Evolutionary conservation across 768 basidiomycete species (phyloP).

Genomic region (Suillus paluster): DNA sequence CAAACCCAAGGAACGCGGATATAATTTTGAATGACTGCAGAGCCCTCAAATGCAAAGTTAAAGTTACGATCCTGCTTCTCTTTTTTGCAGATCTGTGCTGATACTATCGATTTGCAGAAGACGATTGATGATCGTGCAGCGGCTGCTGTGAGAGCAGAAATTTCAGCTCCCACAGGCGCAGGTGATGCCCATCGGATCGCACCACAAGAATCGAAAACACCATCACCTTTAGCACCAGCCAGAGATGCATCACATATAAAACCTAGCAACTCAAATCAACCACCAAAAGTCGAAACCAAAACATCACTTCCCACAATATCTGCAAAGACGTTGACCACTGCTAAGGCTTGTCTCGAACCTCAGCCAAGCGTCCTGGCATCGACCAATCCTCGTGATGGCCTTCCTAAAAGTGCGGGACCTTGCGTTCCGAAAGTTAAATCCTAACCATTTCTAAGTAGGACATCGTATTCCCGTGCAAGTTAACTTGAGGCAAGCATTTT

Average conservation of each 20-base stretch:
- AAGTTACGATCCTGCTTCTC: background rate
- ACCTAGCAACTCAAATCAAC: background rate
- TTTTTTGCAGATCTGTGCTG: background rate
- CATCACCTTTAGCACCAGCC: background rate
- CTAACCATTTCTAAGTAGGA: background rate
- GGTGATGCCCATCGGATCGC: background rate
- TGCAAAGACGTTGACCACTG: too few relatives aligned
- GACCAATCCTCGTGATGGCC: background rate
- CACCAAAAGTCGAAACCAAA: too few relatives aligned
- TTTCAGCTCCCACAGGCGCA: background rate
- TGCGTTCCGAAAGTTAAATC: too few relatives aligned
- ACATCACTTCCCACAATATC: background rate
- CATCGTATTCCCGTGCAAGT: background rate
- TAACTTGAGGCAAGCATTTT: background rate
- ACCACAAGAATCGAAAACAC: too few relatives aligned
- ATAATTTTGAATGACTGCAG: background rate
- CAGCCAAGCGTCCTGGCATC: background rate
- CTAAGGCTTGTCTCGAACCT: background rate
- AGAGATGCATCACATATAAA: background rate
- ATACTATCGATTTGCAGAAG: background rate
- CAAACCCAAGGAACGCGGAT: background rate
- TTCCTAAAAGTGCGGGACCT: background rate
- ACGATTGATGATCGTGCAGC: background rate
- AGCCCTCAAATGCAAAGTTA: slow-evolving; percentile 2
- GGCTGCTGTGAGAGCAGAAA: background rate